These are phyloP conservation scores for Salvia sclarea DNA, from an alignment of 305 asterid genomes.

Conservation along the genomic window DNA sequence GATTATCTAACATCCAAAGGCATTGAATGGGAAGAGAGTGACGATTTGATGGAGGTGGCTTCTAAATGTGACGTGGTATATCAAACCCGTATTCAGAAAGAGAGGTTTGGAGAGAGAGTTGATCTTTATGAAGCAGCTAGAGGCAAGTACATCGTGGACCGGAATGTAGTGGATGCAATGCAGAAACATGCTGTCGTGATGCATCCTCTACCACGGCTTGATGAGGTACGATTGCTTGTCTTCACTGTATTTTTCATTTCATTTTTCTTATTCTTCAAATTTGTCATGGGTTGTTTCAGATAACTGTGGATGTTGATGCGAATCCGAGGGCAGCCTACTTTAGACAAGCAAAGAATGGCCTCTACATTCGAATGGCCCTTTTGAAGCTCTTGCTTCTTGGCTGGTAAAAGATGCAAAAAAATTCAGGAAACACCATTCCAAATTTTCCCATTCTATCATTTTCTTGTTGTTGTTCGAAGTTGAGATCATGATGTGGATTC, in stretches of 20 bases:
- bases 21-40: slow-evolving; percentile 89
- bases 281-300: slow-evolving; percentile 48
- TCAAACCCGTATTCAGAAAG: slow-evolving; percentile 82
- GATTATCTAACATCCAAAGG: slow-evolving; percentile 69
- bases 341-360: slow-evolving; percentile 93
- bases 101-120: slow-evolving; percentile 73
- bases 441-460: background rate
- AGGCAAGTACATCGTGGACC: slow-evolving; percentile 77
- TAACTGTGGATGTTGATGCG: slow-evolving; percentile 78
- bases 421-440: slow-evolving; percentile 9
- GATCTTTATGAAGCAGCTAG: slow-evolving; percentile 86
- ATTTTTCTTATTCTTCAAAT: background rate
- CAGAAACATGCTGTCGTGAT: slow-evolving; percentile 85
- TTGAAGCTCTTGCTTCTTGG: slow-evolving; percentile 86
- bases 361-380: slow-evolving; percentile 81
- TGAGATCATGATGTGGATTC: background rate
- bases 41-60: slow-evolving; percentile 72
- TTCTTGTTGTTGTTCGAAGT: too few species aligned
- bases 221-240: slow-evolving; percentile 63
- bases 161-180: slow-evolving; percentile 59
- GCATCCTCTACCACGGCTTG: slow-evolving; percentile 96
- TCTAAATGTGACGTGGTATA: slow-evolving; percentile 84
- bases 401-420: slow-evolving; percentile 43
- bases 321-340: slow-evolving; percentile 92
- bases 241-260: background rate